phyloP scores from a whole-genome alignment of 768 basidiomycete species.

The Dictyophora rubrovolvata region DNA sequence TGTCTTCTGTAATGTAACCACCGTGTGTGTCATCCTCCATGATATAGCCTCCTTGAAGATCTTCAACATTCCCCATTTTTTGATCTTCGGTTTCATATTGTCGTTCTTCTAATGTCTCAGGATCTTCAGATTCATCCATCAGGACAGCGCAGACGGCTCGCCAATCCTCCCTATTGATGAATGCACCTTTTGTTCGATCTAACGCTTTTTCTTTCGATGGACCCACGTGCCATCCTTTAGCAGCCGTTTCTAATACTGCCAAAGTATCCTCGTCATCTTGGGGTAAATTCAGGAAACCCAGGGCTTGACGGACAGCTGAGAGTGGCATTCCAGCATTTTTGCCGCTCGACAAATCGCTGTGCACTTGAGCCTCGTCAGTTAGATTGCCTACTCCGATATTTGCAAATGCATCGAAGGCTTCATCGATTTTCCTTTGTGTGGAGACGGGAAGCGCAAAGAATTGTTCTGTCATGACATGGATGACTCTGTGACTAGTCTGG shows the following conservation, averaged over 20 bases:
- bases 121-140: constrained; percentile 33
- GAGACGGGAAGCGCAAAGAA: constrained; percentile 29
- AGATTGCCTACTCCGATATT: neutral
- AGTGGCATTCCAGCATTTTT: constrained; percentile 35
- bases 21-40: constrained; percentile 8
- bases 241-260: constrained; percentile 63
- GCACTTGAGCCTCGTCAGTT: constrained; percentile 14
- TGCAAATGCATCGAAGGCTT: constrained; percentile 33
- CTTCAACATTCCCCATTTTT: constrained; percentile 15
- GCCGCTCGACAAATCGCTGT: constrained; percentile 25
- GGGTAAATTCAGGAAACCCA: constrained; percentile 49
- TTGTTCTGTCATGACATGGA: constrained; percentile 7
- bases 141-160: constrained; percentile 70
- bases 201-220: constrained; percentile 12
- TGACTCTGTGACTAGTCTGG: neutral
- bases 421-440: constrained; percentile 39
- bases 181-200: constrained; percentile 7
- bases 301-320: constrained; percentile 47
- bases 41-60: neutral
- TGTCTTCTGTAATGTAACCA: constrained; percentile 17
- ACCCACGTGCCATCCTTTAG: constrained; percentile 51
- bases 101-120: neutral
- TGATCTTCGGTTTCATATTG: constrained; percentile 12
- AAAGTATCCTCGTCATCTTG: constrained; percentile 63
- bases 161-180: constrained; percentile 62